Evolutionary conservation across 768 basidiomycete genomes (phyloP).

Genomic region (Boletus huronensis): DNA sequence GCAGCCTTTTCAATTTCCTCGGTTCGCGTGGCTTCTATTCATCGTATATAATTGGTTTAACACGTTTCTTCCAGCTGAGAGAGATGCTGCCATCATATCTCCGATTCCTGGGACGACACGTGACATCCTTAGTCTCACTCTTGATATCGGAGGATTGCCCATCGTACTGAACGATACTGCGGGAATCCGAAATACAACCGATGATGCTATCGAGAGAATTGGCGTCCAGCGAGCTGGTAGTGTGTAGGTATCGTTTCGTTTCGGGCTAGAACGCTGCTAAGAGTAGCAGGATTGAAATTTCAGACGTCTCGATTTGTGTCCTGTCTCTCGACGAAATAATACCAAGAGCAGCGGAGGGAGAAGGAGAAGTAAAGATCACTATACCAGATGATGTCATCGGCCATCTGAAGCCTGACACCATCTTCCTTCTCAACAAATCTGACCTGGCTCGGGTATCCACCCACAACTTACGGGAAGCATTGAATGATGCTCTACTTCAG

Average conservation of each 20-base stretch:
- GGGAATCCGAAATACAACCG: slow-evolving; percentile 66
- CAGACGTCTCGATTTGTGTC: slow-evolving; percentile 79
- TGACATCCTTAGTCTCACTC: slow-evolving; percentile 78
- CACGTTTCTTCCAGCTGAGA: slow-evolving; percentile 52
- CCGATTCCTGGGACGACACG: slow-evolving; percentile 85
- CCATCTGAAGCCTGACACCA: slow-evolving; percentile 54
- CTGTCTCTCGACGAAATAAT: slow-evolving; percentile 59
- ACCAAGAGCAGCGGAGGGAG: not conserved
- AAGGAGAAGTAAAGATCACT: slow-evolving; percentile 13
- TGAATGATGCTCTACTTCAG: slow-evolving; percentile 13
- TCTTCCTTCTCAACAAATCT: slow-evolving; percentile 76
- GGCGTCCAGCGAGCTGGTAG: slow-evolving; percentile 72
- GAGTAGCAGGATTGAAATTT: slow-evolving; percentile 51
- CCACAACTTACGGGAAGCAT: slow-evolving; percentile 16
- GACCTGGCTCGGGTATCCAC: slow-evolving; percentile 44
- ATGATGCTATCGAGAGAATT: slow-evolving; percentile 69
- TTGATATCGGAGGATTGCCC: slow-evolving; percentile 87
- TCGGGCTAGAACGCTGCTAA: not conserved
- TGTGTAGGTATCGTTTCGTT: slow-evolving; percentile 46
- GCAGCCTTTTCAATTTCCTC: slow-evolving; percentile 80
- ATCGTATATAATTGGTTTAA: not conserved
- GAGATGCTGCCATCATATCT: slow-evolving; percentile 89
- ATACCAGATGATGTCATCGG: slow-evolving; percentile 47
- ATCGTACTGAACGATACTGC: slow-evolving; percentile 84
- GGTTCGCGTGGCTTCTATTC: slow-evolving; percentile 40